Conservation (phyloP, 257 asterid species). For the Cynanchum wilfordii region DNA sequence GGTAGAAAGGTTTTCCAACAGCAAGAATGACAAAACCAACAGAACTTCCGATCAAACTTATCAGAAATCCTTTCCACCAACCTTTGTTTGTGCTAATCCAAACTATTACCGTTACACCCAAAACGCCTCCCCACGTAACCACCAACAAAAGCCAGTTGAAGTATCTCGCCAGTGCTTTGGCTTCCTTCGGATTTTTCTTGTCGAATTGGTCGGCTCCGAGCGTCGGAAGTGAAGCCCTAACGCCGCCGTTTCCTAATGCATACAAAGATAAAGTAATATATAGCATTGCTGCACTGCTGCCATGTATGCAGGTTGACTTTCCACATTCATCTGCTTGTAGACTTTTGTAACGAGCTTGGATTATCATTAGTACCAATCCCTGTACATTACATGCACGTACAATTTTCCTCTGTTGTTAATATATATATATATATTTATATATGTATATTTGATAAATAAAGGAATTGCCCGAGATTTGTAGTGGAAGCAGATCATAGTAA, state of each 20-base stretch:
- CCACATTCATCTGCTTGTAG: slow-evolving; percentile 59
- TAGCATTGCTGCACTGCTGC: slow-evolving; percentile 51
- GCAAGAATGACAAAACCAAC: slow-evolving; percentile 40
- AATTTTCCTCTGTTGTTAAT: too few relatives aligned
- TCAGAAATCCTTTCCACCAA: slow-evolving; percentile 91
- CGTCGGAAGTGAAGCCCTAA: slow-evolving; percentile 71
- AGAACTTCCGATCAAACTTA: slow-evolving; percentile 29
- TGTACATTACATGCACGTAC: slow-evolving; percentile 8
- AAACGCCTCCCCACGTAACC: slow-evolving; percentile 44
- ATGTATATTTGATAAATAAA: too few relatives aligned
- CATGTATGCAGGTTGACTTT: slow-evolving; percentile 42
- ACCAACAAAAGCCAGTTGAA: slow-evolving; percentile 74
- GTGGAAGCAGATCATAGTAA: too few relatives aligned
- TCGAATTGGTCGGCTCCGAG: slow-evolving; percentile 91
- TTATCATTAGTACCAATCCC: slow-evolving; percentile 71
- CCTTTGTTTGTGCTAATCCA: slow-evolving; percentile 53
- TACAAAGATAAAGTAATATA: slow-evolving; percentile 48
- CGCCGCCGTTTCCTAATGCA: slow-evolving; percentile 78
- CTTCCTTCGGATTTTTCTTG: slow-evolving; percentile 49
- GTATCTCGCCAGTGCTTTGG: slow-evolving; percentile 68
- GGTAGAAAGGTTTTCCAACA: slow-evolving; percentile 55
- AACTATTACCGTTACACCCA: slow-evolving; percentile 73
- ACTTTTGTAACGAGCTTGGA: slow-evolving; percentile 55
- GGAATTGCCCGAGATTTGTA: too few relatives aligned
- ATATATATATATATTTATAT: too few relatives aligned